Base-by-base conservation (phyloP, 116 monocot species). In the Iris pallida region DNA sequence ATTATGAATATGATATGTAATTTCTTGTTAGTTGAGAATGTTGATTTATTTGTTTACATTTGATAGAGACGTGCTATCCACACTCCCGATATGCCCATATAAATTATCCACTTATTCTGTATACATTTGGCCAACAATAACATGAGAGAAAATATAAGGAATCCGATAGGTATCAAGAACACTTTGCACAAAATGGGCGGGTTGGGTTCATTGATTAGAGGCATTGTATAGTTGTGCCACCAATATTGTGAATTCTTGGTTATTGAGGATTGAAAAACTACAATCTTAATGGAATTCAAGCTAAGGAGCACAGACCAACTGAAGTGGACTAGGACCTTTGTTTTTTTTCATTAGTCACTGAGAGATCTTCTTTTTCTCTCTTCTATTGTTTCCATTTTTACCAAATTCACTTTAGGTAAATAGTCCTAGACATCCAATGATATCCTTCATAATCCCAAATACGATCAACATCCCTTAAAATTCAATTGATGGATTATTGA, bases 61-160 rank as follows among this genome's bases (percentile, higher is more conserved):
- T 47, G 62, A 48, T 73, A 78, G 78, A 70, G 14, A 55, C 81
- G 59, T 71, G 82, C 4, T 66, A 68, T 52, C 45, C 63, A 40
- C 80, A 74, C 47, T 71, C 76, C 47, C 79, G n/a, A n/a, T n/a
- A n/a, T n/a, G n/a, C n/a, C n/a, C n/a, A n/a, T n/a, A n/a, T n/a
- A n/a, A n/a, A n/a, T n/a, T n/a, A n/a, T n/a, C n/a, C n/a, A n/a
- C n/a, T n/a, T n/a, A n/a, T n/a, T n/a, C n/a, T n/a, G n/a, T n/a
- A n/a, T n/a, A n/a, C n/a, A n/a, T n/a, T 20, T n/a, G 51, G 30
- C 16, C 45, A 64, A 65, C 65, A 1, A 51, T 51, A 14, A 20
- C 49, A 20, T 49, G 0, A 65, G 47, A 48, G 16, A 47, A 16
- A 63, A 16, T 17, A n/a, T 46, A 16, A 46, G 15, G 16, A 15